A percentile compares a stretch with the other conserved stretches of the same genome.
phyloP scores from a whole-genome alignment of 345 rosid species.

The Eucalyptus cladocalyx region DNA sequence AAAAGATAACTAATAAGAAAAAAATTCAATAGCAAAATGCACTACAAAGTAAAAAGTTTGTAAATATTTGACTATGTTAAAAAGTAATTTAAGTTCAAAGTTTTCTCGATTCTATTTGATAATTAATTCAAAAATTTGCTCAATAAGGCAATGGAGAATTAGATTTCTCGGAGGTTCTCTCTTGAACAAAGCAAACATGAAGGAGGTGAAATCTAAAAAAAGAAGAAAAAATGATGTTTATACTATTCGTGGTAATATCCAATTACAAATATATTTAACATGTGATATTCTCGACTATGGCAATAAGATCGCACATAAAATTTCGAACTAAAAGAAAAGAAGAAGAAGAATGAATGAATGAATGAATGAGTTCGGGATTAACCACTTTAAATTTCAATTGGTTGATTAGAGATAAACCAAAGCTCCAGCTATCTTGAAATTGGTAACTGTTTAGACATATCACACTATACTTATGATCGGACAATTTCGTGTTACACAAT shows the following conservation, averaged over 20 bases:
- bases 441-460: neutral
- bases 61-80: neutral
- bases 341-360: neutral
- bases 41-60: neutral
- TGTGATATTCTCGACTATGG: neutral
- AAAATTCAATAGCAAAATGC: neutral
- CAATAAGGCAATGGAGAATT: neutral
- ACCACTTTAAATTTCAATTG: neutral
- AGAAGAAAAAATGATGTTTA: neutral
- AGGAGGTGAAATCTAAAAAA: neutral
- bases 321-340: neutral
- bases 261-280: too few relatives aligned
- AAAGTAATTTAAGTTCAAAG: neutral
- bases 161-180: too few relatives aligned
- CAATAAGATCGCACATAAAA: neutral
- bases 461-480: neutral
- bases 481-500: neutral
- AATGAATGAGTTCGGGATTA: neutral
- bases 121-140: neutral
- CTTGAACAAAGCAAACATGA: too few relatives aligned
- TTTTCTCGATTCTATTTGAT: neutral
- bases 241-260: too few relatives aligned
- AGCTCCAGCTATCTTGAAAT: neutral
- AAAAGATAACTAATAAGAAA: neutral
- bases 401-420: neutral